Conservation (phyloP, 106 monocot species). For the Allium sativum region DNA sequence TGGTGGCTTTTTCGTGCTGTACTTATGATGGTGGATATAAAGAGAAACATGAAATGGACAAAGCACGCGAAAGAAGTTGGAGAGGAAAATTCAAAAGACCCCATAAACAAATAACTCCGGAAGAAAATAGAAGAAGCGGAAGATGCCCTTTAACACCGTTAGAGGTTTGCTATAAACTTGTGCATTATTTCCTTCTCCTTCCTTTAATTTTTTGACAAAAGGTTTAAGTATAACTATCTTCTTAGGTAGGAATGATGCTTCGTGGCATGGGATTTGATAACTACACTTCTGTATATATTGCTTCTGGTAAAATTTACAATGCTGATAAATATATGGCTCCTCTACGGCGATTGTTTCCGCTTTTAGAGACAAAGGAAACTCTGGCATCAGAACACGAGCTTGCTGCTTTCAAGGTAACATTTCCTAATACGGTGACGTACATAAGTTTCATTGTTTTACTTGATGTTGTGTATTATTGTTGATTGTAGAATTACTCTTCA, state of each 20-base stretch:
- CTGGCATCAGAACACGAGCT: slow-evolving; percentile 79
- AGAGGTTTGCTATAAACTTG: slow-evolving; percentile 40
- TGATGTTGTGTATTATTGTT: neutral
- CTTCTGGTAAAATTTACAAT: slow-evolving; percentile 92
- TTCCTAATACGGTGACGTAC: neutral
- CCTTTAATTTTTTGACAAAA: no score
- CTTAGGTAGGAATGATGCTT: slow-evolving; percentile 96
- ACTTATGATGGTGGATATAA: slow-evolving; percentile 80
- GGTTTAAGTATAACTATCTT: slow-evolving; percentile 5
- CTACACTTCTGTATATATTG: slow-evolving; percentile 68
- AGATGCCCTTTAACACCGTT: slow-evolving; percentile 92
- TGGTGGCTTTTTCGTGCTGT: slow-evolving; percentile 96
- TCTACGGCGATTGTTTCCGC: slow-evolving; percentile 81
- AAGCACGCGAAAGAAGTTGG: slow-evolving; percentile 89
- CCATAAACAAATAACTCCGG: slow-evolving; percentile 57
- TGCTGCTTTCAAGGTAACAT: slow-evolving; percentile 74
- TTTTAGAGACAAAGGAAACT: slow-evolving; percentile 79
- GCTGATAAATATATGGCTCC: slow-evolving; percentile 86
- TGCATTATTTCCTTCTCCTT: no score
- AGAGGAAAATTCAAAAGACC: slow-evolving; percentile 83
- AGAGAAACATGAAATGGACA: slow-evolving; percentile 88
- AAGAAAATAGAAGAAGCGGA: slow-evolving; percentile 57
- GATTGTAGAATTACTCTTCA: slow-evolving; percentile 71
- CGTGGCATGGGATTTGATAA: slow-evolving; percentile 97
- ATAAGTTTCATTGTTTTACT: neutral